Conservation (phyloP, 108 stramenopile genomes). For the Pseudonitzschia delicatissima region DNA sequence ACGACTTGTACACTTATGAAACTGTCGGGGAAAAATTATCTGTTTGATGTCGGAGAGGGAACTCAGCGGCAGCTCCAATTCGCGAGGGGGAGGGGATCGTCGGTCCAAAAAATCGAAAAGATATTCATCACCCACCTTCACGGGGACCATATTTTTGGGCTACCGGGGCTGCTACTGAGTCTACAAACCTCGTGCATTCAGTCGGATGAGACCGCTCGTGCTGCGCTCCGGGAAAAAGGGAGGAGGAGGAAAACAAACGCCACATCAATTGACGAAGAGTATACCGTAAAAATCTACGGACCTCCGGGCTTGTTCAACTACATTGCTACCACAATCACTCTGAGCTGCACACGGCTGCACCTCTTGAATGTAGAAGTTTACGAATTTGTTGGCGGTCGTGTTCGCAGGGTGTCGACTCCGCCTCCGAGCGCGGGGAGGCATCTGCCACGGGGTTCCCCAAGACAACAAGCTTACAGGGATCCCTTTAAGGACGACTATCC, state of each 20-base stretch:
- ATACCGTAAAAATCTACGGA: slow-evolving; percentile 67
- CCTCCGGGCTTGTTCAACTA: slow-evolving; percentile 81
- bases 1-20: slow-evolving; percentile 53
- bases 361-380: slow-evolving; percentile 52
- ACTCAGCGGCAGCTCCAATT: slow-evolving; percentile 79
- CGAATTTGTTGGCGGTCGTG: slow-evolving; percentile 65
- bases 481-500: slow-evolving; percentile 57
- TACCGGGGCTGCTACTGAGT: slow-evolving; percentile 73
- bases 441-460: slow-evolving; percentile 7
- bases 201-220: neutral
- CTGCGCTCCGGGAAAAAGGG: neutral
- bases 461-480: slow-evolving; percentile 29
- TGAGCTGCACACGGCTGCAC: slow-evolving; percentile 53
- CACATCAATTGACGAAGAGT: neutral
- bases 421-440: neutral
- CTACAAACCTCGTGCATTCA: slow-evolving; percentile 19
- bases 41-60: slow-evolving; percentile 94
- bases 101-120: slow-evolving; percentile 13
- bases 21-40: slow-evolving; percentile 45
- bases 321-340: slow-evolving; percentile 51
- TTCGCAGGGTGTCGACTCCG: slow-evolving; percentile 25
- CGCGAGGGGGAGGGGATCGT: slow-evolving; percentile 23
- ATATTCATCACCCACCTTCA: slow-evolving; percentile 94
- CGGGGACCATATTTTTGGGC: slow-evolving; percentile 91
- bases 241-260: slow-evolving; percentile 4